Percentiles rank a stretch among this genome's conserved stretches.
Evolutionary conservation across 2,329 filamentous ascomycete genomes (phyloP).

Genomic region (Aspergillus pseudotamarii): DNA sequence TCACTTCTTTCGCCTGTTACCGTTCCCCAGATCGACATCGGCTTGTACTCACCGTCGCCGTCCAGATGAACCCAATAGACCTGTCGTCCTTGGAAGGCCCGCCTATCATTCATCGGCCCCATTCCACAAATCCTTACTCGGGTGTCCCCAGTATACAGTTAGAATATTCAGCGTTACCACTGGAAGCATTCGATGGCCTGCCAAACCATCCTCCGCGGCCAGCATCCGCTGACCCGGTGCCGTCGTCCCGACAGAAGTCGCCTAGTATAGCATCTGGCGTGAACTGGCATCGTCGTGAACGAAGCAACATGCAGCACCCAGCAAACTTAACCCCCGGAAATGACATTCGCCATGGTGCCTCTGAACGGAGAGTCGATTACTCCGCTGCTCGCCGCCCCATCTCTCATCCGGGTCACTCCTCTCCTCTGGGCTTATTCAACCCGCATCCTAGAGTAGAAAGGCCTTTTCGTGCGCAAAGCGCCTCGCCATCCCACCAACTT

Average conservation of each 20-base stretch:
- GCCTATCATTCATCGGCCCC: conserved; percentile 26
- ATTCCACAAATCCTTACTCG: background rate
- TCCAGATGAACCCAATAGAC: conserved; percentile 25
- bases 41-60: background rate
- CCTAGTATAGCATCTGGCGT: background rate
- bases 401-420: conserved; percentile 4
- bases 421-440: background rate
- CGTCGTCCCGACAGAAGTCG: conserved; percentile 1
- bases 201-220: conserved; percentile 18
- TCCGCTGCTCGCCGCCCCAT: background rate
- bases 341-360: background rate
- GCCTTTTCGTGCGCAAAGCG: conserved; percentile 7
- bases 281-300: background rate
- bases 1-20: background rate
- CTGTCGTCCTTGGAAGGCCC: conserved; percentile 41
- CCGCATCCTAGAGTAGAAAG: background rate
- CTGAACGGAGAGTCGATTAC: background rate
- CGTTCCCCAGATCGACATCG: background rate
- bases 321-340: background rate
- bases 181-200: background rate
- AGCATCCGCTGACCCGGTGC: conserved; percentile 19
- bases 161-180: conserved; percentile 10
- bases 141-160: conserved; percentile 19
- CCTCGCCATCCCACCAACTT: conserved; percentile 22
- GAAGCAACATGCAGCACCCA: background rate